Evolutionary conservation across 768 basidiomycete genomes (phyloP).

Genomic region (Tremella mesenterica): DNA sequence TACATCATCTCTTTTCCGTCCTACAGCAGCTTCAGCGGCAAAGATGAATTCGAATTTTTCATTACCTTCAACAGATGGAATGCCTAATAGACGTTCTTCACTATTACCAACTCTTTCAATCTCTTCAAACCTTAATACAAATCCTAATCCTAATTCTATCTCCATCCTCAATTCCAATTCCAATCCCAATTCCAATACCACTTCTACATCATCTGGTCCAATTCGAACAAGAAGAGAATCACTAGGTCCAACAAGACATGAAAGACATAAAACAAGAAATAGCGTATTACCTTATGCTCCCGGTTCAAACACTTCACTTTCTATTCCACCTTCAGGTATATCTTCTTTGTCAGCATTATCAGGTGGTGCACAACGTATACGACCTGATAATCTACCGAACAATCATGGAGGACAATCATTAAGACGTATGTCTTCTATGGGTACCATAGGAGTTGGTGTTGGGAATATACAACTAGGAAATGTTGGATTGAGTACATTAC

Average conservation of each 20-base stretch:
- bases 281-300: background rate
- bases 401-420: too few relatives aligned
- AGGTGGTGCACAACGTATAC: background rate
- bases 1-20: background rate
- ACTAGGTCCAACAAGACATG: background rate
- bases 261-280: background rate
- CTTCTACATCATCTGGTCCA: background rate
- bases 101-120: background rate
- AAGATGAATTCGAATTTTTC: background rate
- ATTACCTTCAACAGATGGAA: background rate
- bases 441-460: too few relatives aligned
- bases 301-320: background rate
- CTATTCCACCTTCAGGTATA: background rate
- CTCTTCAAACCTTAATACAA: too few relatives aligned
- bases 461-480: too few relatives aligned
- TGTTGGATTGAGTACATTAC: too few relatives aligned
- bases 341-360: background rate
- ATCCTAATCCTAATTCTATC: too few relatives aligned
- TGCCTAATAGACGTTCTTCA: background rate
- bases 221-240: background rate
- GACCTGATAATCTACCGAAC: background rate
- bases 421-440: background rate
- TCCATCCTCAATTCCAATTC: too few relatives aligned
- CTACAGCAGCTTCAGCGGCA: slow-evolving; percentile 1
- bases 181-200: too few relatives aligned